Evolutionary conservation across 768 basidiomycete genomes (phyloP).

Genomic region (Russula abietina): DNA sequence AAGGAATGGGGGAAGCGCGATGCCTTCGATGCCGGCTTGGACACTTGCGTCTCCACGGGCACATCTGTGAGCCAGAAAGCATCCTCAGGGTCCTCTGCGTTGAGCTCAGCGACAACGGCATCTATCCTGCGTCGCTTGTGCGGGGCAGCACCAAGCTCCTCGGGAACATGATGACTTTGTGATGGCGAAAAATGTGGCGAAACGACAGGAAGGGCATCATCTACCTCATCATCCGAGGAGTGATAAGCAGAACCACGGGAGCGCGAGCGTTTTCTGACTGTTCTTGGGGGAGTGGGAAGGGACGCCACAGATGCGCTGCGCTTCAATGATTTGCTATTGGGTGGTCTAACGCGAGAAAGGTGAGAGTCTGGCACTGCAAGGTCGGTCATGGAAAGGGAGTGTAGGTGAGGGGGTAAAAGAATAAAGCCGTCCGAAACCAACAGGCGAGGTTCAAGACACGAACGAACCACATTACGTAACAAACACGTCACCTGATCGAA

Average conservation of each 20-base stretch:
- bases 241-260: conserved; percentile 23
- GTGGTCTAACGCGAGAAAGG: conserved; percentile 1
- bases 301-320: conserved; percentile 26
- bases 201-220: conserved; percentile 17
- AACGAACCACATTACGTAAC: conserved; percentile 8
- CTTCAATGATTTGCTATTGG: conserved; percentile 19
- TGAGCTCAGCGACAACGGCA: conserved; percentile 21
- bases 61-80: conserved; percentile 21
- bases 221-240: conserved; percentile 24
- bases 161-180: conserved; percentile 10
- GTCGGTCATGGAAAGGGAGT: conserved; percentile 17
- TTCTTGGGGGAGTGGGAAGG: conserved; percentile 24
- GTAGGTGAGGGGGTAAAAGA: neutral
- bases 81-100: conserved; percentile 23
- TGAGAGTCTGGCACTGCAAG: conserved; percentile 6
- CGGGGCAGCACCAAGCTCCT: neutral
- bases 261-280: conserved; percentile 24
- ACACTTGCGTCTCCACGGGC: neutral
- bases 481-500: conserved; percentile 9
- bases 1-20: conserved; percentile 12
- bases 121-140: conserved; percentile 25
- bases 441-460: neutral
- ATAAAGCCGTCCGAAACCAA: conserved; percentile 13
- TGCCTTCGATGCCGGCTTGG: conserved; percentile 15
- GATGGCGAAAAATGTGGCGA: conserved; percentile 21